phyloP scores from a whole-genome alignment of 2,329 filamentous ascomycete species.

The Canariomyces notabilis region DNA sequence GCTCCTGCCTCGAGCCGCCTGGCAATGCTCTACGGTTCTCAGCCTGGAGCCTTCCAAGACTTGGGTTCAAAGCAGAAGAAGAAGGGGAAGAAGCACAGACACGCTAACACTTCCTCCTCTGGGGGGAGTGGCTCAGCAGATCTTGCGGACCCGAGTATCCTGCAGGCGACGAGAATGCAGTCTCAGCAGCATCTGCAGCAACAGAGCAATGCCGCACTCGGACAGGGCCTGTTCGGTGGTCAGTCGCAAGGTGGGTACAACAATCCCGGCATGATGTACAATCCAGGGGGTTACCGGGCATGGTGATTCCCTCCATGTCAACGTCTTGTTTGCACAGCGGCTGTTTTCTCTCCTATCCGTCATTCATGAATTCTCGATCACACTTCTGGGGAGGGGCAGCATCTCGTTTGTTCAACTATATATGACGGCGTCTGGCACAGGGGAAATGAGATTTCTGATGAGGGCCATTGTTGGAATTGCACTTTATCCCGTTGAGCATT shows the following conservation, averaged over 20 bases:
- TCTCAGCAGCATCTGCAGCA: constrained; percentile 51
- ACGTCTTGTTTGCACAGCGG: neutral
- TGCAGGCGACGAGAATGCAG: constrained; percentile 95
- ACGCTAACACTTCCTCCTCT: constrained; percentile 99
- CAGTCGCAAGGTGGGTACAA: constrained; percentile 95
- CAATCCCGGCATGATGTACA: constrained; percentile 72
- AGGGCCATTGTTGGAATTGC: constrained; percentile 12
- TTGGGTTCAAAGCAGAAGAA: constrained; percentile 97
- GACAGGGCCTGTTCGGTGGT: constrained; percentile 85
- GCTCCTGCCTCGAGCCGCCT: constrained; percentile 87
- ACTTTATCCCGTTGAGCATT: constrained; percentile 22
- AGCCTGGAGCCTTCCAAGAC: constrained; percentile 83
- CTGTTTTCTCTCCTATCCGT: constrained; percentile 19
- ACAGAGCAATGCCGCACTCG: constrained; percentile 75
- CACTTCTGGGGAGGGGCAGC: constrained; percentile 11
- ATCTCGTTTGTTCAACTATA: constrained; percentile 23
- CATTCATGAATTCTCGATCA: constrained; percentile 22
- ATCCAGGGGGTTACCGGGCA: constrained; percentile 61
- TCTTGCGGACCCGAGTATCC: constrained; percentile 99
- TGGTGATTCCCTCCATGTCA: constrained; percentile 45
- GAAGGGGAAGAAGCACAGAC: constrained; percentile 99
- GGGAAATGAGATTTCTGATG: constrained; percentile 14
- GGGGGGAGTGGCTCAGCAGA: constrained; percentile 98
- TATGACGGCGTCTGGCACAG: constrained; percentile 21
- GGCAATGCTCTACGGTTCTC: constrained; percentile 84